These are phyloP conservation scores for Boehmeria nivea DNA, from an alignment of 306 rosid species.

Conservation along the genomic window DNA sequence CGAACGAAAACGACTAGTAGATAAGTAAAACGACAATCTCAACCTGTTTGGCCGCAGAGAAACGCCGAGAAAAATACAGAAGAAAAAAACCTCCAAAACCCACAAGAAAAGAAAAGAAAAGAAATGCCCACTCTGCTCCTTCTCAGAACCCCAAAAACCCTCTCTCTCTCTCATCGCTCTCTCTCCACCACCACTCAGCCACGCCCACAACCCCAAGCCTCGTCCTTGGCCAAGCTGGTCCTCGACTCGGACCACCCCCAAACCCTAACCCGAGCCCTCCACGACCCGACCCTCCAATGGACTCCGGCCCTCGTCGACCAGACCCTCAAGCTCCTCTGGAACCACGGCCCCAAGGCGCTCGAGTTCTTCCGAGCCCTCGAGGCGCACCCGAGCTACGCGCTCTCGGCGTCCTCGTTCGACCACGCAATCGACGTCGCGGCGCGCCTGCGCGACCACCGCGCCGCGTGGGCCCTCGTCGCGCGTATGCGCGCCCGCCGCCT, in stretches of 20 bases:
- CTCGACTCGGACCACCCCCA: slow-evolving; percentile 47
- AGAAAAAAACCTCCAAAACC: no score
- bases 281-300: slow-evolving; percentile 40
- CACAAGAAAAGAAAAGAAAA: background rate
- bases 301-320: slow-evolving; percentile 45
- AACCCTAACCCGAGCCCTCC: slow-evolving; percentile 41
- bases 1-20: no score
- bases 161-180: background rate
- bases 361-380: slow-evolving; percentile 59
- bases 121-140: slow-evolving; percentile 12
- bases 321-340: slow-evolving; percentile 69
- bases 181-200: slow-evolving; percentile 24
- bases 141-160: slow-evolving; percentile 9
- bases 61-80: background rate
- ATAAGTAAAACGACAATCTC: no score
- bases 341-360: slow-evolving; percentile 78
- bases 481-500: slow-evolving; percentile 58
- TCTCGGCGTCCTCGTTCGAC: slow-evolving; percentile 58
- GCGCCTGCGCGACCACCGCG: slow-evolving; percentile 63
- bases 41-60: slow-evolving; percentile 12
- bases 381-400: slow-evolving; percentile 49
- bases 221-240: slow-evolving; percentile 40
- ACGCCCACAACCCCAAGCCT: slow-evolving; percentile 14
- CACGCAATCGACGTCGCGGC: slow-evolving; percentile 74
- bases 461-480: slow-evolving; percentile 57